Base-by-base conservation (phyloP, 345 rosid species). In the Bruguiera gymnorhiza region DNA sequence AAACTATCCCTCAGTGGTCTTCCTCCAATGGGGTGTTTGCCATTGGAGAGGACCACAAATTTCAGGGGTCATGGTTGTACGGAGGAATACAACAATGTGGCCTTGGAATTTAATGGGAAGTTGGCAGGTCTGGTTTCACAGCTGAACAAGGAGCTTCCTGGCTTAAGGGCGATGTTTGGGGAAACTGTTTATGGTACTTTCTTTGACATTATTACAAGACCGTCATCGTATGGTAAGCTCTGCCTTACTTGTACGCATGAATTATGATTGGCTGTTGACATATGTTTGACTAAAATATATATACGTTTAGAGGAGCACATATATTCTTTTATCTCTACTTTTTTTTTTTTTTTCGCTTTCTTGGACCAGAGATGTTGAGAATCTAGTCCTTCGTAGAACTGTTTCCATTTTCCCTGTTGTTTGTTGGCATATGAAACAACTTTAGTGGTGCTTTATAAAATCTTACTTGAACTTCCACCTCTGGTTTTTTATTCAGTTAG, bases 1-100 rank as follows among this genome's bases (percentile, higher is more conserved):
- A 92, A 89, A 78, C 73, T 92, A 63, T 55, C 85, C 18, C 52
- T 83, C 20, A 30, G 73, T 0, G 95, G 97, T 46, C 82, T 92
- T 67, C 82, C 89, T 69, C 98, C 97, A 4, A 85, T 92, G 84
- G 97, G 98, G 66, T 92, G 98, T 76, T 77, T 92, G 67, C 97
- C 97, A 3, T 55, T 92, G 66, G 96, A 93, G 77, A 83, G 97
- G 82, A 79, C 95, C 10, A 83, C 84, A n/a, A 85, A 85, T 62
- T 27, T 88, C 27, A 66, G 80, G 26, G 70, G 59, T 3, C 81
- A 86, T 69, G 75, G 64, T 11, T 92, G 98, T 21, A 66, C 75
- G 0, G 79, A 83, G 70, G 83, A 93, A 76, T 87, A 87, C 70
- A 88, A 93, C 60, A 62, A 58, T 32, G 97, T 83, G 37, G 90